Evolutionary conservation across 2,329 filamentous ascomycete genomes (phyloP).

Genomic region (Pyrenophora graminea): DNA sequence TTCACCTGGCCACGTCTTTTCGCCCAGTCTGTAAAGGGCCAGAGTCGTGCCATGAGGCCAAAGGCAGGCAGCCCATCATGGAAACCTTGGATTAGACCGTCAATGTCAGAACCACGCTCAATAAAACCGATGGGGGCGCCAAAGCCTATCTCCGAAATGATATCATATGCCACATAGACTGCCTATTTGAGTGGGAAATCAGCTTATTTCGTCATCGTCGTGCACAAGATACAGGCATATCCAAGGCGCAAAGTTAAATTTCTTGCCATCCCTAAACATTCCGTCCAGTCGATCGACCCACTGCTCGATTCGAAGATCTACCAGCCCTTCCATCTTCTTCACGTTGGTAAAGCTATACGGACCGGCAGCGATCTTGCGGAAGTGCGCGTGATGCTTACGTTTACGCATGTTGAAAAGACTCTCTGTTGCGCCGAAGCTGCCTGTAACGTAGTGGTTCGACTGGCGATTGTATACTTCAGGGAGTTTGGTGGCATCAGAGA

Average conservation of each 20-base stretch:
- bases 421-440: slow-evolving; percentile 60
- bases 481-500: slow-evolving; percentile 60
- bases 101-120: slow-evolving; percentile 56
- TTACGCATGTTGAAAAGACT: slow-evolving; percentile 61
- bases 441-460: slow-evolving; percentile 62
- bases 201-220: not conserved
- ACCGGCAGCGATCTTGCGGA: slow-evolving; percentile 59
- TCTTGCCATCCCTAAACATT: slow-evolving; percentile 51
- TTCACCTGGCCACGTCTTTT: slow-evolving; percentile 58
- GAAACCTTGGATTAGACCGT: slow-evolving; percentile 59
- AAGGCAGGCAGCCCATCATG: slow-evolving; percentile 58
- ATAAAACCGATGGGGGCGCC: slow-evolving; percentile 52
- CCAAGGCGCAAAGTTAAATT: slow-evolving; percentile 62
- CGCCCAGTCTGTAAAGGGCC: slow-evolving; percentile 60
- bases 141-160: slow-evolving; percentile 62
- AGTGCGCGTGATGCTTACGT: slow-evolving; percentile 27
- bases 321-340: slow-evolving; percentile 62
- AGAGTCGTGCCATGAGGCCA: slow-evolving; percentile 57
- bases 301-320: slow-evolving; percentile 56
- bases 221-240: not conserved
- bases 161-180: slow-evolving; percentile 59
- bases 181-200: slow-evolving; percentile 14
- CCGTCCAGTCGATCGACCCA: slow-evolving; percentile 57
- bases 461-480: slow-evolving; percentile 61
- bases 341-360: slow-evolving; percentile 62